Conservation (phyloP, 176 grass and related monocot species). For the Dendrocalamus sinicus region DNA sequence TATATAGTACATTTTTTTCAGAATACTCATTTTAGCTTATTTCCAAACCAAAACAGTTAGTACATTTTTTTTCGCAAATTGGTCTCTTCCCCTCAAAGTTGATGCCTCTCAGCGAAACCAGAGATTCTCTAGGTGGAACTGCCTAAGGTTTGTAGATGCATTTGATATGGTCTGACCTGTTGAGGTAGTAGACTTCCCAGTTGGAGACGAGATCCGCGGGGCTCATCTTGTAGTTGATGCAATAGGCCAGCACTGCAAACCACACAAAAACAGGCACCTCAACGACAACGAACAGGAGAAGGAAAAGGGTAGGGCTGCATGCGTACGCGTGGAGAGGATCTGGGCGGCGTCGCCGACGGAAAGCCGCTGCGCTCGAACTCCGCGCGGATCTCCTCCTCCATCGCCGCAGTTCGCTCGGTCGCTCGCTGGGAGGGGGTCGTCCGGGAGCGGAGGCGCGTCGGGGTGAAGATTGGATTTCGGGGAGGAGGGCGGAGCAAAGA, state of each 20-base stretch:
- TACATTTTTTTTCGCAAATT: background rate
- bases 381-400: conserved; percentile 82
- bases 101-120: background rate
- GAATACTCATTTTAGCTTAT: background rate
- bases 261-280: background rate
- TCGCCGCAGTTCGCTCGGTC: conserved; percentile 17
- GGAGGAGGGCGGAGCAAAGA: background rate
- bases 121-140: background rate
- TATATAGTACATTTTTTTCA: background rate
- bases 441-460: background rate
- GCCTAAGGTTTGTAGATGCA: background rate
- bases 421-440: background rate
- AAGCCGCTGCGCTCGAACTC: conserved; percentile 84
- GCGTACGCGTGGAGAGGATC: conserved; percentile 78
- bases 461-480: background rate
- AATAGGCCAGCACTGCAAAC: conserved; percentile 79
- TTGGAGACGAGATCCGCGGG: conserved; percentile 77
- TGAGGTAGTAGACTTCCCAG: conserved; percentile 95
- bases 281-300: background rate
- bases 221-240: conserved; percentile 95
- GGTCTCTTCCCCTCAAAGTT: background rate
- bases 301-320: background rate
- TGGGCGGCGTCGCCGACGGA: conserved; percentile 62
- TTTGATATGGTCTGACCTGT: conserved; percentile 55
- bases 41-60: background rate